Conservation (phyloP, 83 land plant species). For the Picea abies region DNA sequence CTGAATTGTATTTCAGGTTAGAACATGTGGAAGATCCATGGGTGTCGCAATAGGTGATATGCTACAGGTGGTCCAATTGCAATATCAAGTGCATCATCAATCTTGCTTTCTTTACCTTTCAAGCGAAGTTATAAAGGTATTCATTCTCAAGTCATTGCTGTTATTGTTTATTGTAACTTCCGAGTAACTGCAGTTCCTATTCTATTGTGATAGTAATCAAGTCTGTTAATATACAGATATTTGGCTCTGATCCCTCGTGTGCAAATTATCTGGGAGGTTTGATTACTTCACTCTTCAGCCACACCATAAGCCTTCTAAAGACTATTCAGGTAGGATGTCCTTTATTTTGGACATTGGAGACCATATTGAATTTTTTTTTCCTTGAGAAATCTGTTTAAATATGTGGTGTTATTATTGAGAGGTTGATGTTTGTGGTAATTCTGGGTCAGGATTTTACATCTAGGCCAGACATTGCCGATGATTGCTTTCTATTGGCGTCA, state of each 20-base stretch:
- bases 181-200: neutral
- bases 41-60: conserved; percentile 83
- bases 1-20: conserved; percentile 48
- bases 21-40: conserved; percentile 77
- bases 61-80: conserved; percentile 82
- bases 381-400: neutral
- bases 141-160: neutral
- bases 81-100: conserved; percentile 82
- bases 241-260: conserved; percentile 91
- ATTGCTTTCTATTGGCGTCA: conserved; percentile 94
- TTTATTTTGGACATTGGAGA: neutral
- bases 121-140: conserved; percentile 99
- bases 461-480: conserved; percentile 95
- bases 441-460: conserved; percentile 79
- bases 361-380: neutral
- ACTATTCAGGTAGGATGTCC: conserved; percentile 69
- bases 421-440: neutral
- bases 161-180: conserved; percentile 10
- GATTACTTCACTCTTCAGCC: conserved; percentile 74
- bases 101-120: conserved; percentile 96
- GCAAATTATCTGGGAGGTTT: conserved; percentile 71
- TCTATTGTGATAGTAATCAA: neutral
- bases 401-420: neutral
- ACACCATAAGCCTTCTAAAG: conserved; percentile 65
- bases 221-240: conserved; percentile 41